Percentiles rank a stretch among this genome's conserved stretches.
Conservation (phyloP, 352 stramenopile species). For the Phytophthora chlamydospora region DNA sequence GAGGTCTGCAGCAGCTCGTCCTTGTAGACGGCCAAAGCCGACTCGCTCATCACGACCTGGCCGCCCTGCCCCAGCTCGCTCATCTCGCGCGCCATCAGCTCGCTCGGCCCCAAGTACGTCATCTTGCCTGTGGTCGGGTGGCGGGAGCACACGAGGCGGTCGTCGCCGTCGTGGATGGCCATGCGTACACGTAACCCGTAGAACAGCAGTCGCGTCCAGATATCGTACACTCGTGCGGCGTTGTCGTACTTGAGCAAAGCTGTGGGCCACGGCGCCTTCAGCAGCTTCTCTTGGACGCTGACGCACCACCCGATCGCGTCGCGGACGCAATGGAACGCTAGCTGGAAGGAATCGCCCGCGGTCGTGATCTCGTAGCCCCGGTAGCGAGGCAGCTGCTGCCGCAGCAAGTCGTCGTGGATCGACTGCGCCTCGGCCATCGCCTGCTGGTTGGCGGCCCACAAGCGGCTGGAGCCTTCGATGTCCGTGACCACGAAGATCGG, state of each 20-base stretch:
- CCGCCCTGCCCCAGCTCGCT: conserved; percentile 67
- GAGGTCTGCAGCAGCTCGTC: conserved; percentile 36
- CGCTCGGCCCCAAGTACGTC: conserved; percentile 73
- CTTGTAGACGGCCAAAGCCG: conserved; percentile 51
- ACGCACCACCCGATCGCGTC: conserved; percentile 74
- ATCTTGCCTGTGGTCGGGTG: conserved; percentile 81
- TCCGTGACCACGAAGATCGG: conserved; percentile 86
- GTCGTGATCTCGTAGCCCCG: conserved; percentile 87
- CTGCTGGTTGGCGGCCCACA: conserved; percentile 58
- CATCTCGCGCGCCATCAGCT: conserved; percentile 74
- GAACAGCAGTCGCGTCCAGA: conserved; percentile 68
- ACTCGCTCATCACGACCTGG: conserved; percentile 73
- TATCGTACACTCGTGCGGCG: conserved; percentile 51
- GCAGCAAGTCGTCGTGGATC: conserved; percentile 76
- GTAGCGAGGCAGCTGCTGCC: conserved; percentile 53
- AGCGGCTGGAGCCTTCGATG: conserved; percentile 77
- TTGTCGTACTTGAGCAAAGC: conserved; percentile 52
- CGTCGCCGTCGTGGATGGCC: conserved; percentile 76
- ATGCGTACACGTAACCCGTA: conserved; percentile 78
- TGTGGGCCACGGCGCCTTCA: conserved; percentile 62
- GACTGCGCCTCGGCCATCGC: conserved; percentile 72
- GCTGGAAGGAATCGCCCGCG: conserved; percentile 76
- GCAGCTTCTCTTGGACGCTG: conserved; percentile 67
- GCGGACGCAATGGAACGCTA: conserved; percentile 73
- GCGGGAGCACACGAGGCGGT: conserved; percentile 63